These are phyloP conservation scores for Ganoderma boninense DNA, from an alignment of 1,284 basidiomycete genomes.

Conservation along the genomic window DNA sequence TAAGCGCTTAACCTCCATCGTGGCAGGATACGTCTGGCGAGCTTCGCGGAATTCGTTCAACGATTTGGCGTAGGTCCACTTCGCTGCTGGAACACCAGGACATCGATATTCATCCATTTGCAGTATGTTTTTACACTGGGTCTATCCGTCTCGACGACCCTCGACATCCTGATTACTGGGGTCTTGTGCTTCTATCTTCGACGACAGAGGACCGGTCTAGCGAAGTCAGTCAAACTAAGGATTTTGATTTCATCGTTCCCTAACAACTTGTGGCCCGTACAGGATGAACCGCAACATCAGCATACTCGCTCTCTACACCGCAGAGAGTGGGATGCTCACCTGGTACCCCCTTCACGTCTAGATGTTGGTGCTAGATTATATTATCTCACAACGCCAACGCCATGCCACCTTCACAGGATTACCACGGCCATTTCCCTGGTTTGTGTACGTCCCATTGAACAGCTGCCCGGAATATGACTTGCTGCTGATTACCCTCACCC, in stretches of 20 bases:
- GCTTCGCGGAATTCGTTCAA: neutral
- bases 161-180: conserved; percentile 34
- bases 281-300: conserved; percentile 34
- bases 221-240: neutral
- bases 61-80: neutral
- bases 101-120: neutral
- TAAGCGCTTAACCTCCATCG: conserved; percentile 21
- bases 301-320: conserved; percentile 30
- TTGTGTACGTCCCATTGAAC: conserved; percentile 17
- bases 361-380: neutral
- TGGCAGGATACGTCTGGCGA: conserved; percentile 1
- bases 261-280: neutral
- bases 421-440: conserved; percentile 22
- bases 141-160: conserved; percentile 29
- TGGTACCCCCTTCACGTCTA: conserved; percentile 24
- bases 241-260: neutral
- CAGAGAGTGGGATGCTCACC: conserved; percentile 34
- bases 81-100: too few relatives aligned
- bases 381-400: neutral
- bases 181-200: conserved; percentile 32
- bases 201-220: conserved; percentile 24
- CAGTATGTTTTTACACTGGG: conserved; percentile 34
- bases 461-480: too few relatives aligned
- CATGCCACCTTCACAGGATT: conserved; percentile 8
- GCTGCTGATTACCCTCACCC: conserved; percentile 1